Conservation (phyloP, 2,329 filamentous ascomycete genomes). For the Botrytis deweyae region DNA sequence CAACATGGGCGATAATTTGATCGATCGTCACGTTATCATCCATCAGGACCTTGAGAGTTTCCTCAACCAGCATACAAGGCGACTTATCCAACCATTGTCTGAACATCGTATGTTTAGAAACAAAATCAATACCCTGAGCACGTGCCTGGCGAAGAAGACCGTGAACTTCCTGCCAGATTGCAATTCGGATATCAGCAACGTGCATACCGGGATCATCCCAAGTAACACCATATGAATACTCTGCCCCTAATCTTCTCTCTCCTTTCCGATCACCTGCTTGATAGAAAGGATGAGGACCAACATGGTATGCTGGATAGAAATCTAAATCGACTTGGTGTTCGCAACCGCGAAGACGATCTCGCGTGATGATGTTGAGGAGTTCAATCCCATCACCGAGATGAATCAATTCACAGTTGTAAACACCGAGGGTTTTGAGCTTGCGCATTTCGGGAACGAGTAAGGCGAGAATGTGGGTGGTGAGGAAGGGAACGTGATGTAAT, state of each 20-base stretch:
- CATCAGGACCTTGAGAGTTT: conserved; percentile 27
- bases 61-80: conserved; percentile 30
- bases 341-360: conserved; percentile 26
- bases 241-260: background rate
- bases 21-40: background rate
- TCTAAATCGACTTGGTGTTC: conserved; percentile 33
- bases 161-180: conserved; percentile 32
- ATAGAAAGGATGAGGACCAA: background rate
- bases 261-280: conserved; percentile 24
- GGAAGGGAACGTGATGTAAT: conserved; percentile 34
- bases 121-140: conserved; percentile 30
- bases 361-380: conserved; percentile 33
- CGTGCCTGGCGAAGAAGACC: conserved; percentile 26
- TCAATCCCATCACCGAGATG: conserved; percentile 30
- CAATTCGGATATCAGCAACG: conserved; percentile 22
- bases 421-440: conserved; percentile 32
- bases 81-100: conserved; percentile 34
- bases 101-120: conserved; percentile 26
- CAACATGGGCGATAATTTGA: conserved; percentile 27
- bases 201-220: conserved; percentile 35
- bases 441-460: conserved; percentile 35
- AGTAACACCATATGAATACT: conserved; percentile 31
- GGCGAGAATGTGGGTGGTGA: conserved; percentile 29
- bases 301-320: conserved; percentile 35
- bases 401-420: conserved; percentile 37